Evolutionary conservation across 148 eudicot species (phyloP).

Genomic region (Nepenthes gracilis): DNA sequence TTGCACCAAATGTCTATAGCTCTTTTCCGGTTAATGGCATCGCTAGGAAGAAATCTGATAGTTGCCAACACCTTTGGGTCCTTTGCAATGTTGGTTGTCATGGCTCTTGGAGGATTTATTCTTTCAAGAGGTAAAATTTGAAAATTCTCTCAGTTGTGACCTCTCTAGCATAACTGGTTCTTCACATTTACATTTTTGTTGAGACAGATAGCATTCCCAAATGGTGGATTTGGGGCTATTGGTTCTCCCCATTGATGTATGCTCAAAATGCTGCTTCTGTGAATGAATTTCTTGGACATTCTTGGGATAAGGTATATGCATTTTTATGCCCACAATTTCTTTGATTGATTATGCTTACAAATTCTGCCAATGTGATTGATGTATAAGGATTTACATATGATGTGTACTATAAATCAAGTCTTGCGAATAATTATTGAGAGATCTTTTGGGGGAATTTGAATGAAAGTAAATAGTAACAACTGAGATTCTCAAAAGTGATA

Average conservation of each 20-base stretch:
- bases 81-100: slow-evolving; percentile 80
- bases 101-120: slow-evolving; percentile 95
- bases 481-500: too few species aligned
- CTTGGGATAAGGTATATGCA: slow-evolving; percentile 73
- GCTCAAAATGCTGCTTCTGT: slow-evolving; percentile 97
- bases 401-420: too few species aligned
- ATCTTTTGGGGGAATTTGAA: too few species aligned
- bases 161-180: too few species aligned
- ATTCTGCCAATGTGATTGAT: background rate
- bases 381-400: background rate
- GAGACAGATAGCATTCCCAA: slow-evolving; percentile 55
- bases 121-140: slow-evolving; percentile 62
- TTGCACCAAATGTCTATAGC: slow-evolving; percentile 91
- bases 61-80: slow-evolving; percentile 97
- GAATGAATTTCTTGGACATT: slow-evolving; percentile 82
- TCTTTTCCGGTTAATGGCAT: slow-evolving; percentile 88
- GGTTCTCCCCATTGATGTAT: slow-evolving; percentile 99
- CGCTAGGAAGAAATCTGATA: slow-evolving; percentile 77
- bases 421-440: too few species aligned
- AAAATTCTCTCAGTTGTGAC: background rate
- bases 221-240: slow-evolving; percentile 95
- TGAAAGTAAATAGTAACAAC: too few species aligned
- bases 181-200: slow-evolving; percentile 3
- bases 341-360: background rate
- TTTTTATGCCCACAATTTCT: background rate